Percentiles rank a stretch among this genome's conserved stretches.
Evolutionary conservation across 2,329 filamentous ascomycete species (phyloP).

Genomic region (Clarireedia sp.): DNA sequence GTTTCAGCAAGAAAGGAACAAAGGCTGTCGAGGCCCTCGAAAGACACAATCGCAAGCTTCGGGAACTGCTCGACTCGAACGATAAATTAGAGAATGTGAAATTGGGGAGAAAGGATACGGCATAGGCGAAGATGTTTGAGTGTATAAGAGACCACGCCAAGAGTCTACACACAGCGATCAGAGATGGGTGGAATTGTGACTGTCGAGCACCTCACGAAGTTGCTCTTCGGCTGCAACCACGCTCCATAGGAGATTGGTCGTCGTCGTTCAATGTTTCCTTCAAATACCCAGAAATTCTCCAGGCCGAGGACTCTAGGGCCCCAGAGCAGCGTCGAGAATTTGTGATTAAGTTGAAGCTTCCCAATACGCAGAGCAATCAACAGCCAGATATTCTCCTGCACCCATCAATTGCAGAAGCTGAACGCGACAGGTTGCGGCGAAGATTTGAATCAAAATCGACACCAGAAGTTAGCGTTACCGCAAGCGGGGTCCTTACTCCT

Average conservation of each 20-base stretch:
- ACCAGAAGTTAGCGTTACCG: neutral
- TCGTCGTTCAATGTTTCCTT: neutral
- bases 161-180: slow-evolving; percentile 19
- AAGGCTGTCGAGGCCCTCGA: slow-evolving; percentile 14
- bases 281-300: neutral
- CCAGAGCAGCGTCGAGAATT: neutral
- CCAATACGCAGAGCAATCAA: neutral
- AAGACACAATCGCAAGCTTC: slow-evolving; percentile 18
- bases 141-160: slow-evolving; percentile 19
- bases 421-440: neutral
- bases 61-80: slow-evolving; percentile 15
- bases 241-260: slow-evolving; percentile 12
- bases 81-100: slow-evolving; percentile 16
- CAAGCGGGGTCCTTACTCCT: neutral
- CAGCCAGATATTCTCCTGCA: neutral
- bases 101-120: slow-evolving; percentile 16
- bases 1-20: slow-evolving; percentile 20
- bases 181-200: slow-evolving; percentile 19
- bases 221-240: slow-evolving; percentile 18
- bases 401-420: neutral
- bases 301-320: too few species aligned
- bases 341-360: neutral
- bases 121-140: slow-evolving; percentile 18
- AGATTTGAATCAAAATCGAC: neutral
- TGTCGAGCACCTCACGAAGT: slow-evolving; percentile 16